Evolutionary conservation across 768 basidiomycete genomes (phyloP), one percentile per base, ranked within the genome.

Genomic region (Exidia glandulosa): DNA sequence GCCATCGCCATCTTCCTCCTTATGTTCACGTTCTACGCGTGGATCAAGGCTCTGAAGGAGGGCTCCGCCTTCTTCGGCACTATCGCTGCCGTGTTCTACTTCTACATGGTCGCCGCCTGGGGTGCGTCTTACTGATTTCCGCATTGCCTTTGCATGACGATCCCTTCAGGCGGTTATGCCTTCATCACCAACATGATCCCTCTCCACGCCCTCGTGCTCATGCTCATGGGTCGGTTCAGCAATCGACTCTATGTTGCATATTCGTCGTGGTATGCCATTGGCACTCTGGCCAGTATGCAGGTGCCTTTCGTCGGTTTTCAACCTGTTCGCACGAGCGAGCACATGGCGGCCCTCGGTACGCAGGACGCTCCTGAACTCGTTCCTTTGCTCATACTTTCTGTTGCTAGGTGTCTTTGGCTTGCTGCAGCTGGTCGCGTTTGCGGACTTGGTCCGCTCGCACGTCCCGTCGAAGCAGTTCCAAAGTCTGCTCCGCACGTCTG

Each of bases 81-180:
- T 29, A 68, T 90, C 41, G 86, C 96, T 50, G 96, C 94, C 19
- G 75, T 98, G 2, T 98, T 98, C 75, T 99, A 99, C 76, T 98
- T 97, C 66, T 99, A 98, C 81, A 99, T 99, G 96, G 96, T 99
- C n/a, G 95, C 96, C 57, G 96, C 96, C 32, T 99, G 96, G 96
- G 96, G 95, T 88, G 66, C 61, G 81, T 74, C 14, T 16, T 55
- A 1, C 29, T 3, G 54, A 36, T 3, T 30, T 41, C 32, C 12
- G 32, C 34, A 32, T 55, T 23, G 25, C 2, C 45, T 52, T 62
- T 36, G 50, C 57, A 32, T 55, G 60, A 1, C 58, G 64, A 25
- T 60, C 52, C 62, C 12, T 33, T 12, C 56, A 91, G 90, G 91
- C 79, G 93, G 94, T 64, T 99, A 98, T 74, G 96, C 89, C 0